These are phyloP conservation scores for Alliaria petiolata DNA, from an alignment of 345 rosid genomes.

Conservation along the genomic window DNA sequence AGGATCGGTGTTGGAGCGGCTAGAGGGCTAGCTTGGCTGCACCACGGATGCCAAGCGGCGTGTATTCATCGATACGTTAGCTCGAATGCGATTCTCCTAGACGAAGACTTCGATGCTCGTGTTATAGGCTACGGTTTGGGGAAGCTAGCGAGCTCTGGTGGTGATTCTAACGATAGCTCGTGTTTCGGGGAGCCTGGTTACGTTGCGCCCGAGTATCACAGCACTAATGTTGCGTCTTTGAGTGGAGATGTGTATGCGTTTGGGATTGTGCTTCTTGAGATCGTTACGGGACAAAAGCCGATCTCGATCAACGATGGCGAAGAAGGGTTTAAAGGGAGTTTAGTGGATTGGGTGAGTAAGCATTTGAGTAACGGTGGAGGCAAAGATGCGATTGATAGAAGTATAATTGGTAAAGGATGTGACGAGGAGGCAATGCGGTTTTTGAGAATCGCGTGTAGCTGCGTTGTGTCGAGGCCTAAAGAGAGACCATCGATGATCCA, in stretches of 20 bases:
- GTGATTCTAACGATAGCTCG: constrained; percentile 43
- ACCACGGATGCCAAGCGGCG: constrained; percentile 47
- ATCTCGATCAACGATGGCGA: constrained; percentile 33
- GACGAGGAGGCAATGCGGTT: constrained; percentile 38
- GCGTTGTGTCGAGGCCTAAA: constrained; percentile 42
- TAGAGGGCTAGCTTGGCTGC: constrained; percentile 63
- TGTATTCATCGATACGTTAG: constrained; percentile 43
- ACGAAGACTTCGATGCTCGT: constrained; percentile 54
- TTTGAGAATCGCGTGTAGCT: constrained; percentile 39
- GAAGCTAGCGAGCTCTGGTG: constrained; percentile 32
- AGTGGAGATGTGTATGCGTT: constrained; percentile 60
- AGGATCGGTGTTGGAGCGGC: constrained; percentile 52
- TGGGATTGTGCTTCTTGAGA: constrained; percentile 54
- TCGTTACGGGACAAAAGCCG: constrained; percentile 48
- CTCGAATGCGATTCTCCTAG: constrained; percentile 55
- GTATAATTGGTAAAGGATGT: constrained; percentile 34
- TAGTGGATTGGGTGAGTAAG: constrained; percentile 57
- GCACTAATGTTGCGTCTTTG: constrained; percentile 45
- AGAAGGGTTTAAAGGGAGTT: constrained; percentile 51
- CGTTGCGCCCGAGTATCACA: constrained; percentile 46
- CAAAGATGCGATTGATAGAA: constrained; percentile 38
- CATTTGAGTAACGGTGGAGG: constrained; percentile 25
- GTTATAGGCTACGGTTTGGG: constrained; percentile 53
- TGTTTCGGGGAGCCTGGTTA: constrained; percentile 49
- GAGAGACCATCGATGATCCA: constrained; percentile 44